Evolutionary conservation across 2,329 filamentous ascomycete genomes (phyloP).

Genomic region (Calonectria pseudoturangicola): DNA sequence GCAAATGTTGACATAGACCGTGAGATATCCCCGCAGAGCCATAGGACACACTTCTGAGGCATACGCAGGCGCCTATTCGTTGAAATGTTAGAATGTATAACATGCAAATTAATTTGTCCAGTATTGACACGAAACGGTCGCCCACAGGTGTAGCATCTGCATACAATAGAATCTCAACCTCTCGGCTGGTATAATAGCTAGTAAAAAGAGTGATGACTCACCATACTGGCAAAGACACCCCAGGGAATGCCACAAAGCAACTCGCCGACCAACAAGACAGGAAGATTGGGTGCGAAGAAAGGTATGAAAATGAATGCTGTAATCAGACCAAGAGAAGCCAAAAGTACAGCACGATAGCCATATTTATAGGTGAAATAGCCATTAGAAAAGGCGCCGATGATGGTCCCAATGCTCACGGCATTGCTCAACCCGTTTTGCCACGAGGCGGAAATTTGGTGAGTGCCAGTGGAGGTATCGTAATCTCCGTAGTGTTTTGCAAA

Average conservation of each 20-base stretch:
- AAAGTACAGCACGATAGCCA: constrained; percentile 24
- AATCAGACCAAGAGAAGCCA: constrained; percentile 8
- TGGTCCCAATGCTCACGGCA: constrained; percentile 22
- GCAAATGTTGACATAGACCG: constrained; percentile 36
- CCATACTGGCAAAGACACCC: constrained; percentile 30
- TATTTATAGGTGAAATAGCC: constrained; percentile 26
- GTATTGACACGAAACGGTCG: too few species aligned
- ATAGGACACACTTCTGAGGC: constrained; percentile 37
- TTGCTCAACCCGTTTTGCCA: constrained; percentile 30
- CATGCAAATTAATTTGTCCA: too few species aligned
- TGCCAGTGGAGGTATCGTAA: not conserved
- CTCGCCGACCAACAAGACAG: constrained; percentile 11
- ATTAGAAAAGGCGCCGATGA: constrained; percentile 28
- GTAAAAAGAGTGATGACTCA: too few species aligned
- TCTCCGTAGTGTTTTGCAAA: constrained; percentile 32
- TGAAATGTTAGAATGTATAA: too few species aligned
- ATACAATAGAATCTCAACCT: too few species aligned
- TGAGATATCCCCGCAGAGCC: constrained; percentile 31
- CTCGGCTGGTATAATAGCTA: too few species aligned
- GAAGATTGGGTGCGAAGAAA: constrained; percentile 25
- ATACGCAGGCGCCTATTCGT: constrained; percentile 1
- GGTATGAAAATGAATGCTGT: constrained; percentile 29
- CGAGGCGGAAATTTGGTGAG: constrained; percentile 1
- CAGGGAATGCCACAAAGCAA: constrained; percentile 31
- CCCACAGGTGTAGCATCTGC: too few species aligned